phyloP scores from a whole-genome alignment of 768 basidiomycete species.

The Exsudoporus frostii region DNA sequence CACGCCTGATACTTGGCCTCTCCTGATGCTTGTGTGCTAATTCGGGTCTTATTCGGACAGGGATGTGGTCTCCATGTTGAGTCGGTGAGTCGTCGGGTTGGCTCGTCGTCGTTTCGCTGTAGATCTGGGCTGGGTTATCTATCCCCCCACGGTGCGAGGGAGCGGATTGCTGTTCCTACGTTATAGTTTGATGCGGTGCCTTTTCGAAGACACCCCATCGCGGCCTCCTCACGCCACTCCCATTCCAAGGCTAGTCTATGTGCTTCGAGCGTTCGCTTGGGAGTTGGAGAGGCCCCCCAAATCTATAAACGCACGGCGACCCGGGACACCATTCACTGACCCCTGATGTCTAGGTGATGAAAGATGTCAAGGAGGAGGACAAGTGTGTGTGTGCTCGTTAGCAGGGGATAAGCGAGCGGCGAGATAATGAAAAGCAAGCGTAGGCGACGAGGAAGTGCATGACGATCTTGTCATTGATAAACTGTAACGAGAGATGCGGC shows the following conservation, averaged over 20 bases:
- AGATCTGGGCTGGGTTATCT: constrained; percentile 17
- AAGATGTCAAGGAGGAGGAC: constrained; percentile 47
- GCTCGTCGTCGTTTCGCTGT: constrained; percentile 10
- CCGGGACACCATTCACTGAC: constrained; percentile 28
- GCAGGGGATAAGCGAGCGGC: constrained; percentile 17
- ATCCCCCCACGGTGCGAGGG: constrained; percentile 7
- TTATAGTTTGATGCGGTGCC: constrained; percentile 35
- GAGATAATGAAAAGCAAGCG: constrained; percentile 8
- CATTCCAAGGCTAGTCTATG: constrained; percentile 5
- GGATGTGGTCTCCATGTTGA: constrained; percentile 71
- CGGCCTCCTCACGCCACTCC: constrained; percentile 23
- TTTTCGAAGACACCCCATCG: constrained; percentile 35
- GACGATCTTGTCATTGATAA: constrained; percentile 9
- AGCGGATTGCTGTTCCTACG: constrained; percentile 20
- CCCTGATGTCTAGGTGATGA: constrained; percentile 42
- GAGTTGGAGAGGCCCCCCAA: constrained; percentile 17
- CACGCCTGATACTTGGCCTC: not conserved
- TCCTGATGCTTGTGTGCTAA: constrained; percentile 3
- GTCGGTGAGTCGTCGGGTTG: constrained; percentile 41
- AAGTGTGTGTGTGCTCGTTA: constrained; percentile 42
- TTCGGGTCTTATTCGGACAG: constrained; percentile 34
- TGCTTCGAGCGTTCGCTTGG: constrained; percentile 22
- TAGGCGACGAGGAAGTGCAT: constrained; percentile 8
- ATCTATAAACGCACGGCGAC: constrained; percentile 25
- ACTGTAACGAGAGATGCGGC: constrained; percentile 12